These are phyloP conservation scores for Tylopilus vinaceipallidus DNA, from an alignment of 768 basidiomycete species.

Conservation along the genomic window DNA sequence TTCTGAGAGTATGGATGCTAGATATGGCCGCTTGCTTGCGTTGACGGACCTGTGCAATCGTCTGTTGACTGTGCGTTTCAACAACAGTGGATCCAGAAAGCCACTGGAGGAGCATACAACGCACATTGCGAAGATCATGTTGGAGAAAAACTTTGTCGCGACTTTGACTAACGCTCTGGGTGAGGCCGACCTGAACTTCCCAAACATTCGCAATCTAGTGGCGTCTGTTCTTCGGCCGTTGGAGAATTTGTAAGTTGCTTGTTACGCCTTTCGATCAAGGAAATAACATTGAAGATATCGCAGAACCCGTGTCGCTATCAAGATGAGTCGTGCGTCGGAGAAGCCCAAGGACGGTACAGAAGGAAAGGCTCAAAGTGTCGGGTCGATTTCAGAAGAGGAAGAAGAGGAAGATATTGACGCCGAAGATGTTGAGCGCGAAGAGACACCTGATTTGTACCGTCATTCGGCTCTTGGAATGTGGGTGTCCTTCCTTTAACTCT, in stretches of 20 bases:
- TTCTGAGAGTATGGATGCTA: constrained; percentile 61
- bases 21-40: constrained; percentile 87
- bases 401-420: constrained; percentile 57
- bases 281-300: constrained; percentile 9
- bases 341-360: constrained; percentile 60
- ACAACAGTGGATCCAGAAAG: constrained; percentile 45
- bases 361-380: constrained; percentile 43
- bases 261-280: background rate
- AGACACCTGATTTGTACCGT: constrained; percentile 91
- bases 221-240: constrained; percentile 85
- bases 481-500: constrained; percentile 26
- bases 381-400: constrained; percentile 44
- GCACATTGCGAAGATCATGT: constrained; percentile 95
- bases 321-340: constrained; percentile 82
- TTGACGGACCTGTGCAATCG: constrained; percentile 86
- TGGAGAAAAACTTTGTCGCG: constrained; percentile 95
- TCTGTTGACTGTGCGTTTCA: constrained; percentile 77
- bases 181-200: constrained; percentile 95
- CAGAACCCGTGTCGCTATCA: constrained; percentile 96
- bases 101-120: constrained; percentile 74
- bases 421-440: constrained; percentile 59
- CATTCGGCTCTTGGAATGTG: constrained; percentile 96
- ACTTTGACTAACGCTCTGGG: constrained; percentile 84
- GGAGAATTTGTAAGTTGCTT: constrained; percentile 72
- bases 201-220: constrained; percentile 83